Conservation (phyloP, 108 stramenopile species). For the Skeletonema marinoi region DNA sequence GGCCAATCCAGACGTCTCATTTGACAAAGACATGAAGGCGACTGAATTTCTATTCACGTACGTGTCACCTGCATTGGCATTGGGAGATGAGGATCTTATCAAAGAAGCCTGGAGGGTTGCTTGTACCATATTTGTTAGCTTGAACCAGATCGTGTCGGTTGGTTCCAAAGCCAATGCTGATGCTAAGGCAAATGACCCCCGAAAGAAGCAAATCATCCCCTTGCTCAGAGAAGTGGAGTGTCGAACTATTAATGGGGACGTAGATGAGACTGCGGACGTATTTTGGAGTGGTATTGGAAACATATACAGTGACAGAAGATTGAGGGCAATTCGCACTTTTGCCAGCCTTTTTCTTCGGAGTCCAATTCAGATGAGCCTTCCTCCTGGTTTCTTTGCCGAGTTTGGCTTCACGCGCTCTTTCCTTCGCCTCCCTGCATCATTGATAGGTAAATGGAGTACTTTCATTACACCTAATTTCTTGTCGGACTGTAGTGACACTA, state of each 20-base stretch:
- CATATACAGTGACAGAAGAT: neutral
- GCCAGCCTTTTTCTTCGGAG: neutral
- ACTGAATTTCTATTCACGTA: neutral
- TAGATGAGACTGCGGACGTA: neutral
- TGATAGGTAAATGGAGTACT: neutral
- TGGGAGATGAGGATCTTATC: neutral
- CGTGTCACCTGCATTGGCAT: neutral
- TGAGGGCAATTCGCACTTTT: neutral
- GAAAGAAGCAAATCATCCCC: neutral
- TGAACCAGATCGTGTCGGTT: neutral
- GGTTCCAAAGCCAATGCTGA: neutral
- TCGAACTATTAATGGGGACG: neutral
- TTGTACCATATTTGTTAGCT: neutral
- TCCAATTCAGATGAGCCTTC: neutral
- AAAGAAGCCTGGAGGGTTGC: neutral
- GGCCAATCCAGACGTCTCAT: neutral
- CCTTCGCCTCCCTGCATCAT: neutral
- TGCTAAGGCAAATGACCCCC: neutral
- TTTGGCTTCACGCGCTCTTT: neutral
- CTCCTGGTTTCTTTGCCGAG: neutral
- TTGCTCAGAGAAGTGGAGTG: neutral
- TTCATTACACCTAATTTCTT: neutral
- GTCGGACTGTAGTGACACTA: neutral
- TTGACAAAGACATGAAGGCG: neutral
- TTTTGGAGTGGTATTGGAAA: neutral